A percentile compares a stretch with the other conserved stretches of the same genome.
Conservation (phyloP, 768 basidiomycete species). For the Suillus subalutaceus region DNA sequence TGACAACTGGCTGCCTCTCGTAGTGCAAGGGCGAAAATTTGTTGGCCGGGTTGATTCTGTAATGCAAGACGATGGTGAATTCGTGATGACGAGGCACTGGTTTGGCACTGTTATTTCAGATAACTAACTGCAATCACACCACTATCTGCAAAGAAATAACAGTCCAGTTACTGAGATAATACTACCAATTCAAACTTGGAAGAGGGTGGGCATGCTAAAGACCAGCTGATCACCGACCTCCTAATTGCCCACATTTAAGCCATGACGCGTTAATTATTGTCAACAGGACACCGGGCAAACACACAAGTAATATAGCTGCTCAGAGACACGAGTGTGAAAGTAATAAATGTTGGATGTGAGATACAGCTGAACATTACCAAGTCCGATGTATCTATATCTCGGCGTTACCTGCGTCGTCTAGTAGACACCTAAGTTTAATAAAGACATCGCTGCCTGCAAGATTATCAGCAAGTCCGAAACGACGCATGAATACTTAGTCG, state of each 20-base stretch:
- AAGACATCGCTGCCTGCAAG: conserved; percentile 52
- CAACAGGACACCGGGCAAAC: neutral
- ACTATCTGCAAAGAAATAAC: neutral
- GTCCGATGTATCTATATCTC: conserved; percentile 37
- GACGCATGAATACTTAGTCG: neutral
- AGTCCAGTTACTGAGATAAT: neutral
- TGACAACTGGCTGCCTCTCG: conserved; percentile 65
- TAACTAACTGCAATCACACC: neutral
- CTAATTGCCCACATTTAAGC: neutral
- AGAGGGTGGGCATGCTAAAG: neutral
- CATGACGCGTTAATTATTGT: neutral
- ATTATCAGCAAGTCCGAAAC: neutral
- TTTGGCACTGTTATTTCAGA: conserved; percentile 61
- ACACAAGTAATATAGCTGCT: neutral
- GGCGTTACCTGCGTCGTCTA: conserved; percentile 56
- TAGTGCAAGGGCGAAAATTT: conserved; percentile 47
- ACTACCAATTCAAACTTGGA: neutral
- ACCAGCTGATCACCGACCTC: neutral
- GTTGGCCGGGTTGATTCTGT: conserved; percentile 60
- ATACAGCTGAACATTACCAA: neutral
- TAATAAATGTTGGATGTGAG: neutral
- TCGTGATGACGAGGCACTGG: conserved; percentile 71
- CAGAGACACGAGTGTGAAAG: neutral
- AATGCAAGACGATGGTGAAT: conserved; percentile 77
- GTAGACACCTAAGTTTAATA: conserved; percentile 50